Conservation (phyloP, 805 yeast species). For the Barnettozyma populi region DNA sequence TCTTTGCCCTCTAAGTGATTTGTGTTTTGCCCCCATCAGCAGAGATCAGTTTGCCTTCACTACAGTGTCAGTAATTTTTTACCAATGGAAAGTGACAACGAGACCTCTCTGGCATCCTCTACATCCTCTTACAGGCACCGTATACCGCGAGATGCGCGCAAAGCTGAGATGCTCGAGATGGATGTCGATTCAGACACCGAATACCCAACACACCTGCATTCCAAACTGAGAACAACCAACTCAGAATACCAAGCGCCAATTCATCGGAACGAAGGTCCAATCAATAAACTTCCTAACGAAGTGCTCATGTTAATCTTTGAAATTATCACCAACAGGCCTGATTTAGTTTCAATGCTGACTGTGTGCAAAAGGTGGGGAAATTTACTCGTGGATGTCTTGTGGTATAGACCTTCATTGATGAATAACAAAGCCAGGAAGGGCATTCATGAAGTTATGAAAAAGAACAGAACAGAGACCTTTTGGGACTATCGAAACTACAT, state of each 20-base stretch:
- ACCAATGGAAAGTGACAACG: constrained; percentile 21
- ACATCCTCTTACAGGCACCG: constrained; percentile 14
- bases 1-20: background rate
- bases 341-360: constrained; percentile 54
- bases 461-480: constrained; percentile 42
- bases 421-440: constrained; percentile 43
- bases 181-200: constrained; percentile 14
- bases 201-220: constrained; percentile 10
- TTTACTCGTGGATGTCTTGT: constrained; percentile 68
- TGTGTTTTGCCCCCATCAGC: background rate
- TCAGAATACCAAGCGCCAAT: constrained; percentile 1
- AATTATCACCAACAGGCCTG: constrained; percentile 52
- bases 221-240: constrained; percentile 8
- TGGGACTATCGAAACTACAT: constrained; percentile 68
- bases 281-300: constrained; percentile 41
- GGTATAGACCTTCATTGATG: constrained; percentile 81
- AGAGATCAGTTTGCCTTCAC: background rate
- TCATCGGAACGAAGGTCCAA: constrained; percentile 16
- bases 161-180: constrained; percentile 9
- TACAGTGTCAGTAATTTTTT: background rate
- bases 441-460: constrained; percentile 50
- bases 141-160: constrained; percentile 7
- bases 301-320: constrained; percentile 63
- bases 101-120: constrained; percentile 17
- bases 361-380: constrained; percentile 81